phyloP scores from a whole-genome alignment of 805 yeast species.

The Candida pseudoglaebosa region DNA sequence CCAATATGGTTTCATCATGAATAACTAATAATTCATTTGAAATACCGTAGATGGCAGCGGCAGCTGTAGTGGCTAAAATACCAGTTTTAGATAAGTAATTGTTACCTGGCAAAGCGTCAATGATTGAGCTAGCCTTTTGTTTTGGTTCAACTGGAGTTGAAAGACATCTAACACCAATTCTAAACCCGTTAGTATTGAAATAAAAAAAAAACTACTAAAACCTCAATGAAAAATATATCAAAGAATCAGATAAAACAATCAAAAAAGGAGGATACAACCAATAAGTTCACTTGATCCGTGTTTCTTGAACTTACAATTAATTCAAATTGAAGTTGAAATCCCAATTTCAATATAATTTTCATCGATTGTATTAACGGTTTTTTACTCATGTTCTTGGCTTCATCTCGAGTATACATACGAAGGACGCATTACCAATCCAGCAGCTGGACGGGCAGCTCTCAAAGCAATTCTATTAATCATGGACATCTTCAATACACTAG shows the following conservation, averaged over 20 bases:
- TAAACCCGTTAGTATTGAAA: constrained; percentile 30
- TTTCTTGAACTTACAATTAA: too few relatives aligned
- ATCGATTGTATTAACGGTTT: not conserved
- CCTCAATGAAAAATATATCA: not conserved
- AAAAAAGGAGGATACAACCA: too few relatives aligned
- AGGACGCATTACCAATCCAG: constrained; percentile 38
- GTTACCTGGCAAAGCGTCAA: constrained; percentile 93
- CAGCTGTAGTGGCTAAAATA: constrained; percentile 88
- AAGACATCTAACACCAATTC: constrained; percentile 61
- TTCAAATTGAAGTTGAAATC: too few relatives aligned
- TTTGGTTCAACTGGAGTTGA: constrained; percentile 80
- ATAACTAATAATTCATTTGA: constrained; percentile 89
- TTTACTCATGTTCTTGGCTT: too few relatives aligned
- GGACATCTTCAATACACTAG: constrained; percentile 22
- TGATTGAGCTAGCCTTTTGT: constrained; percentile 83
- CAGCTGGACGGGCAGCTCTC: constrained; percentile 40
- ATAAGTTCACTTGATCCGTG: too few relatives aligned
- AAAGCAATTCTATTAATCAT: constrained; percentile 42
- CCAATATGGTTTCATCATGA: constrained; percentile 89
- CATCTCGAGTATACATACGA: constrained; percentile 39
- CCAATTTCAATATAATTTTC: not conserved
- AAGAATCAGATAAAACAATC: not conserved
- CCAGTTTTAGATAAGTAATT: constrained; percentile 87
- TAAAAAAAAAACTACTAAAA: not conserved
- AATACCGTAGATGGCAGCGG: constrained; percentile 91